Conservation (phyloP, 2,329 filamentous ascomycete species). For the Arthrobotrys sphaeroides region DNA sequence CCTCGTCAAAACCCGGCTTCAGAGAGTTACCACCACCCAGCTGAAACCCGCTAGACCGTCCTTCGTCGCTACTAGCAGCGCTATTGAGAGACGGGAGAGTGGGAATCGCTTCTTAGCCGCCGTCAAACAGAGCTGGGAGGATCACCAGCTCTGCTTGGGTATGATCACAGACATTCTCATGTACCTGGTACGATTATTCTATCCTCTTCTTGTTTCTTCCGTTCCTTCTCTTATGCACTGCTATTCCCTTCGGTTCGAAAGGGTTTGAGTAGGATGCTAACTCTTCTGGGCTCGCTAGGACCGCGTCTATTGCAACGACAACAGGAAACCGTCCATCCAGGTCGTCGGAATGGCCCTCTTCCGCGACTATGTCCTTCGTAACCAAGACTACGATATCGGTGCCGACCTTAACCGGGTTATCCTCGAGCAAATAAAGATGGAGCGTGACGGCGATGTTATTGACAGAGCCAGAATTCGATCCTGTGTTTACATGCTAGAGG, state of each 20-base stretch:
- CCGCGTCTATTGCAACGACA: slow-evolving; percentile 79
- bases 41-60: slow-evolving; percentile 75
- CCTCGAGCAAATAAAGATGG: slow-evolving; percentile 90
- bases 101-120: slow-evolving; percentile 84
- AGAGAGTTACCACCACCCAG: slow-evolving; percentile 73
- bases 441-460: slow-evolving; percentile 87
- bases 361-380: slow-evolving; percentile 80
- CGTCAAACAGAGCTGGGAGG: slow-evolving; percentile 81
- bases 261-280: slow-evolving; percentile 20
- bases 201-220: not conserved
- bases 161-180: slow-evolving; percentile 97
- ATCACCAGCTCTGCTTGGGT: slow-evolving; percentile 91
- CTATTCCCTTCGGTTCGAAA: no score
- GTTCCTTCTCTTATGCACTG: slow-evolving; percentile 60
- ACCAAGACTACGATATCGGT: slow-evolving; percentile 68
- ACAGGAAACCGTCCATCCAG: slow-evolving; percentile 80
- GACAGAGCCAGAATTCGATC: slow-evolving; percentile 83
- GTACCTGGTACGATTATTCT: slow-evolving; percentile 72
- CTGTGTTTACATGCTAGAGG: slow-evolving; percentile 88
- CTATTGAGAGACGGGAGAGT: slow-evolving; percentile 78
- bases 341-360: slow-evolving; percentile 86
- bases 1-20: slow-evolving; percentile 85
- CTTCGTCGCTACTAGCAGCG: slow-evolving; percentile 70
- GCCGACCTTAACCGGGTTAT: slow-evolving; percentile 82
- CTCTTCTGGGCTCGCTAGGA: slow-evolving; percentile 66